A percentile compares a stretch with the other conserved stretches of the same genome.
These are phyloP conservation scores for Pelargonium cotyledonis DNA, from an alignment of 441 rosid species.

Conservation along the genomic window DNA sequence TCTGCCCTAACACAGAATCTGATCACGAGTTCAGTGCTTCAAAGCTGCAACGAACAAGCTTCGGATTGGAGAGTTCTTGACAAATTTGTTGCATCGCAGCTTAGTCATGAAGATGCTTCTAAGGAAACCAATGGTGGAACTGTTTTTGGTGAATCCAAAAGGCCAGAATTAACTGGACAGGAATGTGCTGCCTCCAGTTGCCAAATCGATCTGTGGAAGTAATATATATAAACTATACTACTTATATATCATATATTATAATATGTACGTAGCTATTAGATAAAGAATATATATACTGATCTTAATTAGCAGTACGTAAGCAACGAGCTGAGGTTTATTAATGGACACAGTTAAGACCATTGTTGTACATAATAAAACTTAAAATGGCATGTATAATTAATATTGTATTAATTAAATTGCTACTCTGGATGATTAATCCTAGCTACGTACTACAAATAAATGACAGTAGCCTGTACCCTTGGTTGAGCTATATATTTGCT, in stretches of 20 bases:
- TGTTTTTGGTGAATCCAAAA: conserved; percentile 27
- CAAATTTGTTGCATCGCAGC: conserved; percentile 93
- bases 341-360: conserved; percentile 1
- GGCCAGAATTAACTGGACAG: conserved; percentile 40
- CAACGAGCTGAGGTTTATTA: neutral
- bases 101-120: conserved; percentile 67
- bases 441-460: neutral
- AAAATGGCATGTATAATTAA: conserved; percentile 22
- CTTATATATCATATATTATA: too few relatives aligned
- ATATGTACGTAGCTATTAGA: conserved; percentile 23
- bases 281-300: neutral
- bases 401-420: neutral
- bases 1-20: conserved; percentile 45
- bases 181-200: conserved; percentile 65
- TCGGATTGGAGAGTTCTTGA: conserved; percentile 95
- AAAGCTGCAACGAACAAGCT: conserved; percentile 42
- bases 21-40: conserved; percentile 34
- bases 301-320: too few relatives aligned
- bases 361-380: conserved; percentile 52
- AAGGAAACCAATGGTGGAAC: conserved; percentile 25
- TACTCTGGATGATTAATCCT: neutral
- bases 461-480: neutral
- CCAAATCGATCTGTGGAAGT: conserved; percentile 88
- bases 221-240: conserved; percentile 17
- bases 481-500: neutral